Evolutionary conservation across 1,284 basidiomycete genomes (phyloP), one percentile per base, ranked within the genome.

Genomic region (Cystobasidium pallidum): DNA sequence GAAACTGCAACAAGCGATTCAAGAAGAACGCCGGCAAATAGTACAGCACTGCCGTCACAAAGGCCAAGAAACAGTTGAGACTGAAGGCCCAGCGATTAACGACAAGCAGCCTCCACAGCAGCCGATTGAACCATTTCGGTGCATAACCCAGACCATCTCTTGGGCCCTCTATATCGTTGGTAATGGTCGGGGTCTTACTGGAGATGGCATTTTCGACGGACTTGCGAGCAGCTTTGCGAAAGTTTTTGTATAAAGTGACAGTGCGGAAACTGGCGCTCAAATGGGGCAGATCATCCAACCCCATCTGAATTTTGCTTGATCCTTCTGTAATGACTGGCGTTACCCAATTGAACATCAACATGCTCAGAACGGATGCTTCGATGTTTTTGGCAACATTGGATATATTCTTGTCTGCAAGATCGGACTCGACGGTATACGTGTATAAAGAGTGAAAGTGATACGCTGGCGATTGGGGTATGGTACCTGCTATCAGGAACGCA

Each of bases 21-120:
- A 94, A 81, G 80, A 94, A 91, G 73, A 87, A 86, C 0, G 91
- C 88, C 0, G 93, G 91, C 0, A 84, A 80, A 80, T 94, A 94
- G 75, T 77, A 78, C 19, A 77, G 70, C 11, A 85, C 80, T 0
- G 91, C 90, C 1, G 87, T 85, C 2, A 86, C 75, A 0, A 62
- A 24, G 19, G 62, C 55, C 21, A 73, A 43, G 3, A 32, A 13
- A 4, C 34, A 79, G 78, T 75, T 81, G 26, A 80, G 77, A 32
- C 75, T 52, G 62, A 84, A 78, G 2, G 81, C 74, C 0, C 66
- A 73, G 0, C 65, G 68, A 75, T 84, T 84, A 66, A 81, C 80
- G 65, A 78, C 78, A 21, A 80, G 76, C 0, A 83, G 68, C 43
- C 81, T 79, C 71, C 76, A 77, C 2, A 83, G 70, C 4, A 83